Evolutionary conservation across 2,329 filamentous ascomycete genomes (phyloP), one percentile per base, ranked within the genome.

Genomic region (Reticulascus tulasneorum): DNA sequence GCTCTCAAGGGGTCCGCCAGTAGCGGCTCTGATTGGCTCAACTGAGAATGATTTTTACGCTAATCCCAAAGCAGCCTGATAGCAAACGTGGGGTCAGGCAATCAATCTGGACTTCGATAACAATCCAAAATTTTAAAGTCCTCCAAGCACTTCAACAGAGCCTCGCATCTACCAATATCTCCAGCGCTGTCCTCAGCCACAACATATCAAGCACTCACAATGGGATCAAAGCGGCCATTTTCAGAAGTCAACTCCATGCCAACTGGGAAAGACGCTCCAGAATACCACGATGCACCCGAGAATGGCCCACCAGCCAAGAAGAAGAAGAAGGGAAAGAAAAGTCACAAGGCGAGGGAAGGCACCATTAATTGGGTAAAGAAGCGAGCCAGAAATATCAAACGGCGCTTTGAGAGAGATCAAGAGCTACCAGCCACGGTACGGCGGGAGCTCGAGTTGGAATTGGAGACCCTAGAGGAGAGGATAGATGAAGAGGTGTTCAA

Each of bases 381-480:
- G 60, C 76, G 82, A 29, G 79, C 79, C 40, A 74, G 86, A 35
- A 79, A 81, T 34, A 77, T 90, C 37, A 75, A 79, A 50, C 73
- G 86, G 33, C 71, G 80, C 9, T 69, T 91, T 22, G 68, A 75
- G 29, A 70, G 74, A 42, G 70, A 74, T 10, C 63, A 75, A 32
- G 73, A 79, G 35, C 68, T 90, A 33, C 82, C 85, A 1, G 82
- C 82, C 20, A 73, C 82, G 51, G 73, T 84, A 9, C 71, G 79
- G 38, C 68, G 79, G 27, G 82, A 87, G 18, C 72, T 86, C 41
- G 82, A 90, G 60, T 73, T 84, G 37, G 86, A 88, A 53, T 63
- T 91, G 44, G 73, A 73, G 29, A 73, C 80, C 5, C 82, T 81
- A 51, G 72, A 78, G 58, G 68, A 76, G 45, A 82, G 85, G 51